A percentile compares a stretch with the other conserved stretches of the same genome.
Conservation (phyloP, 805 yeast species). For the Ogataea populi-albae region DNA sequence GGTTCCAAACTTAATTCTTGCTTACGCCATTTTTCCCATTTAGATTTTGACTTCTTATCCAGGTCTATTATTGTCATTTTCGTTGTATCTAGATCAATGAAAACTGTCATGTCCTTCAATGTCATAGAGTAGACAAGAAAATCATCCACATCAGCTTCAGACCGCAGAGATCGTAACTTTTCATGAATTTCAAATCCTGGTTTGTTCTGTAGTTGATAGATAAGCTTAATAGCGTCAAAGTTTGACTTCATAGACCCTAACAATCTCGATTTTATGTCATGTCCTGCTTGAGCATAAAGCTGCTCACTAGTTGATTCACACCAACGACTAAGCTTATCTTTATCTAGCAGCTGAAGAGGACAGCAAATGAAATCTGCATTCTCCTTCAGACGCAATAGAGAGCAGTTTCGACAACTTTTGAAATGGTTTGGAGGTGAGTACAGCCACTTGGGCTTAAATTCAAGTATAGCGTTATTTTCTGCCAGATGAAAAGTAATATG, state of each 20-base stretch:
- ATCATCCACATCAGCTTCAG: constrained; percentile 40
- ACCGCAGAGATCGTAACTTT: constrained; percentile 27
- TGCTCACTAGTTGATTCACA: constrained; percentile 27
- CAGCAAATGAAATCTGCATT: constrained; percentile 36
- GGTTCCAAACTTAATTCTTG: constrained; percentile 22
- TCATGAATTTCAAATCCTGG: constrained; percentile 31
- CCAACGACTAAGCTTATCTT: constrained; percentile 34
- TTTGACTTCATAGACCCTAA: constrained; percentile 7
- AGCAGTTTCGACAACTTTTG: constrained; percentile 46
- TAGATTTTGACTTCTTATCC: constrained; percentile 44
- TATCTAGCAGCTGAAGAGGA: constrained; percentile 38
- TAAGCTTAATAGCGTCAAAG: constrained; percentile 12
- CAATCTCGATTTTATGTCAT: constrained; percentile 5
- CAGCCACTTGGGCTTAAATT: constrained; percentile 54
- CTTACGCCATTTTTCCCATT: constrained; percentile 43
- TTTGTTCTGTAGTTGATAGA: constrained; percentile 35
- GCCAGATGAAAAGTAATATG: constrained; percentile 24
- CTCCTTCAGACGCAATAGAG: constrained; percentile 33
- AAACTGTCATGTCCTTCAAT: constrained; percentile 49
- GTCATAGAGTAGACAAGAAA: constrained; percentile 47
- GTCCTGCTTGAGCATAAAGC: constrained; percentile 1
- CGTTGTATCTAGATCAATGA: constrained; percentile 36
- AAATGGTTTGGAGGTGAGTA: constrained; percentile 33
- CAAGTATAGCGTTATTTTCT: constrained; percentile 28
- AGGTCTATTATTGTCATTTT: constrained; percentile 41